phyloP scores from a whole-genome alignment of 306 rosid genomes.

The Trifolium repens region DNA sequence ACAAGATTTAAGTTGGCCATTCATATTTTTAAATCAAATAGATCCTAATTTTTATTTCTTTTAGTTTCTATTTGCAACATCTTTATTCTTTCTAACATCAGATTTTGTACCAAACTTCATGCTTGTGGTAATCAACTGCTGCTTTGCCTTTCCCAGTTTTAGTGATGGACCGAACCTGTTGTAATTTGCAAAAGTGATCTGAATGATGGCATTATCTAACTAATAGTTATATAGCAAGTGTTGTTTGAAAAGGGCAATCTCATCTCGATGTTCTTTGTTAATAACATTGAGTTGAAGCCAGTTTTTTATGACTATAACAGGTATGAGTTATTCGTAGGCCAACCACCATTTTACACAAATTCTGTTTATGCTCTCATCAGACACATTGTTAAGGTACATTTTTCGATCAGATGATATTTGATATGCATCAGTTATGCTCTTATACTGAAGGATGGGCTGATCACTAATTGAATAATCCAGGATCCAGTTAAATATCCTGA shows the following conservation, averaged over 20 bases:
- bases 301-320: constrained; percentile 53
- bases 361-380: constrained; percentile 94
- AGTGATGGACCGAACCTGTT: constrained; percentile 26
- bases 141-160: constrained; percentile 7
- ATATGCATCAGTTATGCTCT: constrained; percentile 19
- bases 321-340: constrained; percentile 98
- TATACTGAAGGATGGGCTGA: constrained; percentile 36
- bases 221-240: constrained; percentile 36
- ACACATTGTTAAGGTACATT: constrained; percentile 91
- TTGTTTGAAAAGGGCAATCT: constrained; percentile 9
- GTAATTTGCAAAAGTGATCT: constrained; percentile 17
- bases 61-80: constrained; percentile 24
- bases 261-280: constrained; percentile 30
- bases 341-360: constrained; percentile 97
- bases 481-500: constrained; percentile 99
- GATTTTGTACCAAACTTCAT: constrained; percentile 36
- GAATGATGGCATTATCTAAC: constrained; percentile 31
- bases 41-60: constrained; percentile 2
- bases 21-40: background rate
- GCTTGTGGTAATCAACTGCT: constrained; percentile 26
- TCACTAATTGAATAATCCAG: constrained; percentile 54
- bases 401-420: constrained; percentile 8
- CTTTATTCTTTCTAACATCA: constrained; percentile 11
- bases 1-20: constrained; percentile 26
- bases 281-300: constrained; percentile 42